Evolutionary conservation across 805 yeast species (phyloP).

Genomic region (Myxozyma melibiosi): DNA sequence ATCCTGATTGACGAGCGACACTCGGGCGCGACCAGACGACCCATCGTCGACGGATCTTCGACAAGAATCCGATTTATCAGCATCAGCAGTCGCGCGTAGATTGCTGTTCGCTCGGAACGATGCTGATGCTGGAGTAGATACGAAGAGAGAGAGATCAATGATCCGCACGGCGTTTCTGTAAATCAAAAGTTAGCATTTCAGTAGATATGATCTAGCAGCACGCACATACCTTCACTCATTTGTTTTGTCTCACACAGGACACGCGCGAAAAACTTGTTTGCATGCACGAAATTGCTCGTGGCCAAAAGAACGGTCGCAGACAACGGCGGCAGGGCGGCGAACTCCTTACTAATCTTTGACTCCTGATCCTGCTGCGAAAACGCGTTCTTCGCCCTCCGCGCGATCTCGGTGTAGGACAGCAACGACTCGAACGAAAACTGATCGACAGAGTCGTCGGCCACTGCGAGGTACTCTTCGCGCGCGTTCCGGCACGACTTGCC

Average conservation of each 20-base stretch:
- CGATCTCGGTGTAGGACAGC: slow-evolving; percentile 23
- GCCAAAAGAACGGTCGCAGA: slow-evolving; percentile 34
- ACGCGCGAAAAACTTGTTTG: slow-evolving; percentile 42
- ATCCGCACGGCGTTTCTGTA: slow-evolving; percentile 36
- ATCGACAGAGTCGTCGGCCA: slow-evolving; percentile 24
- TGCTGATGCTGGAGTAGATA: slow-evolving; percentile 39
- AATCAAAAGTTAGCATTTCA: background rate
- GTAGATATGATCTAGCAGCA: background rate
- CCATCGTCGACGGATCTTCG: slow-evolving; percentile 36
- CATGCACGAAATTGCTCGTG: slow-evolving; percentile 43
- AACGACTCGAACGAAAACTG: slow-evolving; percentile 24
- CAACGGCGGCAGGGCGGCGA: slow-evolving; percentile 23
- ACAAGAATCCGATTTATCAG: slow-evolving; percentile 40
- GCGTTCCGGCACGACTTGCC: slow-evolving; percentile 15
- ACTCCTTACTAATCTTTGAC: slow-evolving; percentile 7
- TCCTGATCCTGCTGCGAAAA: slow-evolving; percentile 21
- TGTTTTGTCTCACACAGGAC: slow-evolving; percentile 36
- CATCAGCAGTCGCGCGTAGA: slow-evolving; percentile 40
- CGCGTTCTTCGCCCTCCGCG: slow-evolving; percentile 23
- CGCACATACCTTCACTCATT: slow-evolving; percentile 21
- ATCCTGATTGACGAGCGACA: slow-evolving; percentile 16
- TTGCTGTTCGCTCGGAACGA: slow-evolving; percentile 34
- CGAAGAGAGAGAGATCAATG: slow-evolving; percentile 40
- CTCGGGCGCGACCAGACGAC: slow-evolving; percentile 10
- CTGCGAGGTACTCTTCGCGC: slow-evolving; percentile 17